Evolutionary conservation across 2,329 filamentous ascomycete species (phyloP).

Genomic region (Pyricularia grisea): DNA sequence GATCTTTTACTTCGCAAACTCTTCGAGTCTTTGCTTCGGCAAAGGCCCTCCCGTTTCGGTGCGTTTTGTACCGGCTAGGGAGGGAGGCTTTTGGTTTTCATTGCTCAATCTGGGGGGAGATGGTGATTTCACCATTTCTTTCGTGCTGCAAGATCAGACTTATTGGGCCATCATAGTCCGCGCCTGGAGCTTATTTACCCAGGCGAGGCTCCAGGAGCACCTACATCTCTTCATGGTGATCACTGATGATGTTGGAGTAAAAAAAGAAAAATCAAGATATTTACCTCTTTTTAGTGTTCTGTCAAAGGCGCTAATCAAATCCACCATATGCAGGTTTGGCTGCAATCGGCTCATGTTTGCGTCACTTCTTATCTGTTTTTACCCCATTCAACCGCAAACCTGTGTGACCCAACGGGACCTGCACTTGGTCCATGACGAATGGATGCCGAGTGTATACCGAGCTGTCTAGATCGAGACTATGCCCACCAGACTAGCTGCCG

Average conservation of each 20-base stretch:
- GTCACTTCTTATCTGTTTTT: not conserved
- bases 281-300: not conserved
- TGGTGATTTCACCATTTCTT: not conserved
- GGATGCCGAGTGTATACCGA: not conserved
- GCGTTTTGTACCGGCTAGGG: conserved; percentile 1
- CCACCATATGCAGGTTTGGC: not conserved
- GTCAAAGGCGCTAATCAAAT: not conserved
- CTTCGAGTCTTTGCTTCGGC: conserved; percentile 1
- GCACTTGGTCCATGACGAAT: not conserved
- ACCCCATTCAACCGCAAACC: not conserved
- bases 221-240: not conserved
- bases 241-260: not conserved
- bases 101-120: not conserved
- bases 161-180: conserved; percentile 5
- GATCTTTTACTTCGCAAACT: not conserved
- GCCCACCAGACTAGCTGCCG: not conserved
- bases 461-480: not conserved
- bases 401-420: not conserved
- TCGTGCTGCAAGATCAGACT: conserved; percentile 3
- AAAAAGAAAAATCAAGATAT: not conserved
- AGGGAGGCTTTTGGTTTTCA: conserved; percentile 1
- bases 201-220: conserved; percentile 6
- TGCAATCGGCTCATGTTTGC: not conserved
- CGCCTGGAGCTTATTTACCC: conserved; percentile 3
- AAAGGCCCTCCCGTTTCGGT: conserved; percentile 1